These are phyloP conservation scores for Vickermania ingenoplastis DNA, from an alignment of 208 protist genomes.

Conservation along the genomic window DNA sequence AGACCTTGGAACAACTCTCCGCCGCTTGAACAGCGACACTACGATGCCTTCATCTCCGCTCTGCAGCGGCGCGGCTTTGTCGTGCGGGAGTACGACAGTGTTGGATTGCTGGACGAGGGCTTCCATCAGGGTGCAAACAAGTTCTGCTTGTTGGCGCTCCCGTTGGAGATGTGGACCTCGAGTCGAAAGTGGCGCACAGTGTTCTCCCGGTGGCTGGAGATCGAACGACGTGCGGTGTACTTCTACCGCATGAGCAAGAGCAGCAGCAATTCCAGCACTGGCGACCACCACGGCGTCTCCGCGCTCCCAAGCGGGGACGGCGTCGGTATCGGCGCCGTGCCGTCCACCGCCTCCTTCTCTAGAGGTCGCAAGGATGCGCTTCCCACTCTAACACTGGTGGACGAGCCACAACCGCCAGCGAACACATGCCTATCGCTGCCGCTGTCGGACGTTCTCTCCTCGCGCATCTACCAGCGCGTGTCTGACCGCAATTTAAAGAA, in stretches of 20 bases:
- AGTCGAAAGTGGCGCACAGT: not conserved
- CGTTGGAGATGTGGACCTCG: not conserved
- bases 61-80: not conserved
- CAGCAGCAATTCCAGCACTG: not conserved
- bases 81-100: not conserved
- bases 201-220: not conserved
- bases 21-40: not conserved
- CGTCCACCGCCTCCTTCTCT: not conserved
- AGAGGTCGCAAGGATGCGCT: not conserved
- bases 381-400: not conserved
- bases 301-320: not conserved
- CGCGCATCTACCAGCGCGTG: not conserved
- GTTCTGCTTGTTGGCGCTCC: not conserved
- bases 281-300: not conserved
- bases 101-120: not conserved
- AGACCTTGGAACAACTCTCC: not conserved
- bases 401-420: not conserved
- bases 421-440: not conserved
- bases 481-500: not conserved
- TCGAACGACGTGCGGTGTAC: not conserved
- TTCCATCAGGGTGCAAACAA: not conserved
- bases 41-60: not conserved
- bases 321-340: not conserved
- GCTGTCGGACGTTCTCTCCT: not conserved
- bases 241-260: not conserved